Evolutionary conservation across 331 rosid genomes (phyloP), one percentile per base, ranked within the genome.

Genomic region (Ulmus americana): DNA sequence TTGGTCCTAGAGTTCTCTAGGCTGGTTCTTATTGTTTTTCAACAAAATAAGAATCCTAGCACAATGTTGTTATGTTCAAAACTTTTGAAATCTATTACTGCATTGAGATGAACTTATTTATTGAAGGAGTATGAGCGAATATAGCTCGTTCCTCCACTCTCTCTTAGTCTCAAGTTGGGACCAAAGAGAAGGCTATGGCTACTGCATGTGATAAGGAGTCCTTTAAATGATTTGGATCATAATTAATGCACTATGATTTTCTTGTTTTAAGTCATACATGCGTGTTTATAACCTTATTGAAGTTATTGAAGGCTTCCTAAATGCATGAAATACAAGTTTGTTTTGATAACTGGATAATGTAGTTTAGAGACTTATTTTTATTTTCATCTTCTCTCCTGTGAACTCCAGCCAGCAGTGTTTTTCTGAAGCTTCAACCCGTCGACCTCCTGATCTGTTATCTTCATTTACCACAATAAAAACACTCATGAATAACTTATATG

Each of bases 351-450:
- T 12, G 43, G 43, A 35, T 35, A 55, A 55, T 8, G 6, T 6
- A 0, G 8, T 11, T 56, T 56, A 56, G 35, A 11, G 20, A 56
- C 1, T 10, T 60, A 3, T 43, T 60, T 13, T 60, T 57, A 12
- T 10, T 57, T 42, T 42, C 16, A 56, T 56, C 18, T 6, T 57
- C 14, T 44, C 8, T 18, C 9, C 52, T 58, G 52, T 68, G 49
- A 65, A 76, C 61, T 74, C 72, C 94, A 94, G 99, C 71, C 90
- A 81, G 64, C 99, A 87, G 75, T 94, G 95, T 74, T 94, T 94
- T 82, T 84, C 99, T 51, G 99, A 94, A 14, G 83, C 86, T 60
- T 84, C 95, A 51, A 85, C 81, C 64, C 91, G 83, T 55, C 84
- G 97, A 38, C 92, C 85, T 8, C 20, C 95, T 70, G 97, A 90